These are phyloP conservation scores for Fusarium staphyleae DNA, from an alignment of 2,329 filamentous ascomycete genomes.

Conservation along the genomic window DNA sequence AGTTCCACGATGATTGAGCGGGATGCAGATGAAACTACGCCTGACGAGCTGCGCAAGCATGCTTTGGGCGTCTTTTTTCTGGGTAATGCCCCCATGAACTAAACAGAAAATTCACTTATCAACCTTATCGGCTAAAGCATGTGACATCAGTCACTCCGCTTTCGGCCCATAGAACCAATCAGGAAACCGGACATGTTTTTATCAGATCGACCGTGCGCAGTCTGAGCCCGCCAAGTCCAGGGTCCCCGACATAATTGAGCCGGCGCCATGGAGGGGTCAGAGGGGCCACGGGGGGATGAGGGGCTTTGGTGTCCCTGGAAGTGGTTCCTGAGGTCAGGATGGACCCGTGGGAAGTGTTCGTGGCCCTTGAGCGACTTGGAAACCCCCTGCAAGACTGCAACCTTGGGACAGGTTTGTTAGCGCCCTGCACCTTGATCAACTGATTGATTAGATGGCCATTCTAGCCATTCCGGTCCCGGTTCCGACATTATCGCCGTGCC, in stretches of 20 bases:
- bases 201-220: slow-evolving; percentile 40
- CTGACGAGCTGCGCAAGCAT: slow-evolving; percentile 12
- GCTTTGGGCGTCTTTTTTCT: slow-evolving; percentile 5
- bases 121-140: slow-evolving; percentile 20
- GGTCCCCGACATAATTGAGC: slow-evolving; percentile 14
- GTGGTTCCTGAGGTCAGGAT: slow-evolving; percentile 5
- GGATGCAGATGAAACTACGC: slow-evolving; percentile 9
- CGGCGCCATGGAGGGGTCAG: slow-evolving; percentile 7
- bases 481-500: neutral
- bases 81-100: slow-evolving; percentile 6
- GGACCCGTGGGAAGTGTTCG: slow-evolving; percentile 10
- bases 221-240: slow-evolving; percentile 6
- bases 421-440: slow-evolving; percentile 38
- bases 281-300: slow-evolving; percentile 8
- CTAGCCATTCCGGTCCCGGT: slow-evolving; percentile 14
- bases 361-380: slow-evolving; percentile 5
- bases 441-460: slow-evolving; percentile 41
- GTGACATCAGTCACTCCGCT: slow-evolving; percentile 22
- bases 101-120: slow-evolving; percentile 40
- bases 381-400: slow-evolving; percentile 19
- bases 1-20: slow-evolving; percentile 14
- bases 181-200: slow-evolving; percentile 12
- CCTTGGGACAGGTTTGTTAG: slow-evolving; percentile 21
- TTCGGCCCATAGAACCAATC: neutral
- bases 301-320: slow-evolving; percentile 8